These are phyloP conservation scores for Gloeopeniophorella convolvens DNA, from an alignment of 768 basidiomycete species.

Conservation along the genomic window DNA sequence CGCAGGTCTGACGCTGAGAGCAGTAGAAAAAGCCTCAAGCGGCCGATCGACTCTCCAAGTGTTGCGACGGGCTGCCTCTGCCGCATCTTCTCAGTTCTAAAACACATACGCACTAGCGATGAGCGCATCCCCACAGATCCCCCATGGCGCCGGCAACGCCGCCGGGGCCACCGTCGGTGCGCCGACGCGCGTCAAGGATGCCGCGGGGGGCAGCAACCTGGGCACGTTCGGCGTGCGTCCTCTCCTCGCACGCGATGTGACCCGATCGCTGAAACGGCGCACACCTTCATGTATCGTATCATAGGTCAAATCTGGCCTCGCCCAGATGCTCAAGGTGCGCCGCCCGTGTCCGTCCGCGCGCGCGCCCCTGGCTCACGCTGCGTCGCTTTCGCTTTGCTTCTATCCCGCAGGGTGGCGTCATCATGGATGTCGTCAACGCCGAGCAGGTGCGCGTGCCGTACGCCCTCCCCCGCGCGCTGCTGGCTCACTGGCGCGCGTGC, in stretches of 20 bases:
- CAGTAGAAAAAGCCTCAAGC: too few relatives aligned
- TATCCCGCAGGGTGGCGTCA: conserved; percentile 62
- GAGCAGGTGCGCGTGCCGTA: conserved; percentile 41
- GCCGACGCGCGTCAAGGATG: conserved; percentile 50
- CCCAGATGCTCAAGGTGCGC: conserved; percentile 91
- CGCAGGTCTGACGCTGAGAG: too few relatives aligned
- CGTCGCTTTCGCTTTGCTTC: conserved; percentile 2
- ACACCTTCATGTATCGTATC: conserved; percentile 11
- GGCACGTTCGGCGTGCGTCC: conserved; percentile 64
- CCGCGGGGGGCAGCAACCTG: conserved; percentile 49
- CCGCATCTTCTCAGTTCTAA: too few relatives aligned
- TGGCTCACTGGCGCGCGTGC: not conserved
- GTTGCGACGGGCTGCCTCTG: too few relatives aligned
- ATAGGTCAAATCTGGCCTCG: conserved; percentile 88
- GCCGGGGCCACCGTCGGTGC: conserved; percentile 37
- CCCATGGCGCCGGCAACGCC: conserved; percentile 34
- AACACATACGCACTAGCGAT: conserved; percentile 19
- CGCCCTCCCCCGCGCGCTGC: not conserved
- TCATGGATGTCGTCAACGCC: conserved; percentile 92
- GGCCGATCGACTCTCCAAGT: too few relatives aligned
- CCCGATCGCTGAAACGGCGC: conserved; percentile 3
- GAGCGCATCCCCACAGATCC: conserved; percentile 27
- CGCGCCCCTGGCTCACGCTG: too few relatives aligned
- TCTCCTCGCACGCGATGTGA: not conserved
- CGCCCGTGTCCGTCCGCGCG: conserved; percentile 2